Evolutionary conservation across 2,329 filamentous ascomycete genomes (phyloP).

Genomic region (Hirsutella minnesotensis): DNA sequence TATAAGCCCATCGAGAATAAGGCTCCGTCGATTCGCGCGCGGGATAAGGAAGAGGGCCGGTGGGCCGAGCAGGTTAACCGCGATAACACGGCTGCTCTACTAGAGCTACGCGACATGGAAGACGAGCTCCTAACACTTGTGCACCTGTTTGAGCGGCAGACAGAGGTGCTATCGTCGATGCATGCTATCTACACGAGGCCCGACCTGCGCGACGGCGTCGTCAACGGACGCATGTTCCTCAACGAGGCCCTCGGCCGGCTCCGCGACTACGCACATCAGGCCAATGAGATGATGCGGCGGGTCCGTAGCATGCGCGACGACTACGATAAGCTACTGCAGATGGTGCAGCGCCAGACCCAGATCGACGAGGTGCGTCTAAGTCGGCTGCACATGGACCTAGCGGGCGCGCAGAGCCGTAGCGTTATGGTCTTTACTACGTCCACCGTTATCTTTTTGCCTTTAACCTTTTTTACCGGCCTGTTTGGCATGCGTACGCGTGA

Average conservation of each 20-base stretch:
- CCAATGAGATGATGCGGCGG: conserved; percentile 45
- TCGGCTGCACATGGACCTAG: conserved; percentile 49
- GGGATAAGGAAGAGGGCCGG: conserved; percentile 26
- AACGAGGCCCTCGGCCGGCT: conserved; percentile 38
- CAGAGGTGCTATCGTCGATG: conserved; percentile 36
- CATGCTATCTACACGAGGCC: conserved; percentile 28
- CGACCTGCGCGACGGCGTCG: conserved; percentile 27
- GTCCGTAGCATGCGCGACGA: conserved; percentile 47
- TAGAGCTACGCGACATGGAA: conserved; percentile 53
- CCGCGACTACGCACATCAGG: conserved; percentile 41
- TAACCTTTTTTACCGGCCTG: conserved; percentile 53
- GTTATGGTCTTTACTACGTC: conserved; percentile 56
- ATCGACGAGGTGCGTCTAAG: conserved; percentile 54
- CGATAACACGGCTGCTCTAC: conserved; percentile 48
- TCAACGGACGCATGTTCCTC: conserved; percentile 38
- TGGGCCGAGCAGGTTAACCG: conserved; percentile 45
- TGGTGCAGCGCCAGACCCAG: conserved; percentile 55
- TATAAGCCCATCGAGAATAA: conserved; percentile 29
- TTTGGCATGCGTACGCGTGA: conserved; percentile 55
- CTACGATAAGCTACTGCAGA: conserved; percentile 54
- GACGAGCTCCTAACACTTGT: conserved; percentile 48
- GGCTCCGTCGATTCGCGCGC: conserved; percentile 23
- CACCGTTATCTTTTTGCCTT: conserved; percentile 50
- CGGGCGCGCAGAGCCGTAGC: conserved; percentile 48
- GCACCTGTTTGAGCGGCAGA: conserved; percentile 46